phyloP scores from a whole-genome alignment of 495 filamentous ascomycete species.

The Parathielavia appendiculata region DNA sequence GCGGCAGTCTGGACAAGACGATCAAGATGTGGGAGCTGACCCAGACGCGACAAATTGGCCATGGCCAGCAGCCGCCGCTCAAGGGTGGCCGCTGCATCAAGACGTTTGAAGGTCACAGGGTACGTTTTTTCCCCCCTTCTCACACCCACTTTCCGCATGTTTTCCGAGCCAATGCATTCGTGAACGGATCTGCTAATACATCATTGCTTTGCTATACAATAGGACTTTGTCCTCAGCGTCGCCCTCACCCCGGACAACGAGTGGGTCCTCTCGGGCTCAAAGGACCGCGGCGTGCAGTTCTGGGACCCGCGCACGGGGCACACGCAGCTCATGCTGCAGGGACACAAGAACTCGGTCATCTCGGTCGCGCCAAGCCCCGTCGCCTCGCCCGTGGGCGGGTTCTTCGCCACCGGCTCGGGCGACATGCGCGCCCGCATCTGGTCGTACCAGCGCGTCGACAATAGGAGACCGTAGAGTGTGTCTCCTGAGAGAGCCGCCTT shows the following conservation, averaged over 20 bases:
- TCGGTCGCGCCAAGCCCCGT: constrained; percentile 84
- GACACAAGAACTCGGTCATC: constrained; percentile 90
- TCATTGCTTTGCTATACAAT: no score
- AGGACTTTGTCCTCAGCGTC: constrained; percentile 90
- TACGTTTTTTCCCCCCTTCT: constrained; percentile 41
- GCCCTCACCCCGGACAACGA: constrained; percentile 80
- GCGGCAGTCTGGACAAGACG: constrained; percentile 85
- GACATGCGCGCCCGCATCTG: constrained; percentile 90
- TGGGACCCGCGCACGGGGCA: constrained; percentile 85
- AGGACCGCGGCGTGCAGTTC: constrained; percentile 88
- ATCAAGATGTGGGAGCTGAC: constrained; percentile 94
- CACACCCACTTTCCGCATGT: no score
- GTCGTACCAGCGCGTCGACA: constrained; percentile 52
- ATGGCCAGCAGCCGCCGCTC: constrained; percentile 46
- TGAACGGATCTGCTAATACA: no score
- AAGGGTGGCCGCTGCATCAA: constrained; percentile 79
- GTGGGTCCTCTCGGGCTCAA: constrained; percentile 89
- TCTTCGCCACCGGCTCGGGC: constrained; percentile 83
- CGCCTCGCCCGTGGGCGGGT: constrained; percentile 67
- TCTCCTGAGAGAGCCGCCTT: no score
- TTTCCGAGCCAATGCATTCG: no score
- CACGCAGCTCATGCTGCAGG: constrained; percentile 88
- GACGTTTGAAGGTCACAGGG: constrained; percentile 88
- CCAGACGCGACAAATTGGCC: constrained; percentile 55
- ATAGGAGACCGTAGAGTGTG: constrained; percentile 6